phyloP scores from a whole-genome alignment of 768 basidiomycete species.

The Strobilomyces echinocephalus region DNA sequence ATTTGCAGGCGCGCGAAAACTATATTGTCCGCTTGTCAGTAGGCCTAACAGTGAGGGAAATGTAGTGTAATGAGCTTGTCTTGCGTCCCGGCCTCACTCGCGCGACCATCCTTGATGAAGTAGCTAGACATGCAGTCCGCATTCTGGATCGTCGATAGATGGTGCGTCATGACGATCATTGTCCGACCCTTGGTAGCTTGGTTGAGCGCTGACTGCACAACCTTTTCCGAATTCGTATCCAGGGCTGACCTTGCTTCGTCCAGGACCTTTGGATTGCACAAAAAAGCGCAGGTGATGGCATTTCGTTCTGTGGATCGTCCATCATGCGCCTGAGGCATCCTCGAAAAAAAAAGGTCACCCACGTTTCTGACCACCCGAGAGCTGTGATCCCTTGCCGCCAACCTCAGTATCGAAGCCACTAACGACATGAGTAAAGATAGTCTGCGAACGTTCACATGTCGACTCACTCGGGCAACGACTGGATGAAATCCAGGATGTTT shows the following conservation, averaged over 20 bases:
- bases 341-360: constrained; percentile 21
- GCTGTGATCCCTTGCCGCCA: too few species aligned
- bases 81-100: too few species aligned
- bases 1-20: too few species aligned
- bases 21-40: too few species aligned
- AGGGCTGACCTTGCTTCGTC: constrained; percentile 91
- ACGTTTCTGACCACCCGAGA: constrained; percentile 49
- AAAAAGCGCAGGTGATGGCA: constrained; percentile 72
- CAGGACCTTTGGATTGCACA: constrained; percentile 55
- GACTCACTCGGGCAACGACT: too few species aligned
- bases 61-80: too few species aligned
- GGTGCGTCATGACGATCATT: constrained; percentile 94
- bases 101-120: too few species aligned
- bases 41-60: too few species aligned
- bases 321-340: too few species aligned
- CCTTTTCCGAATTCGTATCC: constrained; percentile 87
- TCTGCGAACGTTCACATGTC: too few species aligned
- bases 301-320: constrained; percentile 53
- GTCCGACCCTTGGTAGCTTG: constrained; percentile 88
- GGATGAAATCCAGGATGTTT: too few species aligned
- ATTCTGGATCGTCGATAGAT: constrained; percentile 63
- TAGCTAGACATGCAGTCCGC: constrained; percentile 36
- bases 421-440: too few species aligned
- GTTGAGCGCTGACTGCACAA: constrained; percentile 93
- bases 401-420: constrained; percentile 35